Evolutionary conservation across 805 yeast genomes (phyloP), one percentile per base, ranked within the genome.

Genomic region (Sugiyamaella marilandica): DNA sequence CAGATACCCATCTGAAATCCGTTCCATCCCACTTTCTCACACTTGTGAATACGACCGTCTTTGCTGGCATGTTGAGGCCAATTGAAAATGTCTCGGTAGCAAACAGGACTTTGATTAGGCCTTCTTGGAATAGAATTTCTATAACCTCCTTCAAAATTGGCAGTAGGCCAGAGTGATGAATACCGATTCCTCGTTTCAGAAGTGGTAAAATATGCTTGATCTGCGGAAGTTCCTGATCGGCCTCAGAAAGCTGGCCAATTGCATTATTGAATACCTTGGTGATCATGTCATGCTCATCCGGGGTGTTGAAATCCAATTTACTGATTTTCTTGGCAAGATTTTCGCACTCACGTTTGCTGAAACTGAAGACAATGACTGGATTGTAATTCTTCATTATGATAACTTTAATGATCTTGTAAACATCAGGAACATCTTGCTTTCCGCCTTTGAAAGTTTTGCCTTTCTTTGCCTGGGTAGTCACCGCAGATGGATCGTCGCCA

Each of bases 11-110:
- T 72, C 99, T 83, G 77, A 92, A 90, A 16, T 92, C 95, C 57
- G 81, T 83, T 62, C 99, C 99, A 73, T 94, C 99, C 96, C 97
- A 94, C 69, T 94, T 94, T 67, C 99, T 82, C 18, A 94, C 99
- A 33, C 92, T 87, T 0, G 99, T 94, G 70, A 94, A 94, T 2
- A 94, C 99, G 44, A 94, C 99, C 0, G 99, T 94, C 64, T 94
- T 94, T 10, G 99, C 98, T 63, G 99, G 99, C 99, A 94, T 94
- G 72, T 94, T 94, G 50, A 94, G 80, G 49, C 99, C 99, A 73
- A 94, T 94, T 10, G 98, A 91, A 67, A 94, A 94, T 2, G 99
- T 94, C 70, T 94, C 99, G 0, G 99, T 94, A 2, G 99, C 99
- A 72, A 94, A 94, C 53, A 94, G 74, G 1, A 92, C 98, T 68